These are phyloP conservation scores for Cucurbitaria berberidis DNA, from an alignment of 2,329 filamentous ascomycete species.

Conservation along the genomic window DNA sequence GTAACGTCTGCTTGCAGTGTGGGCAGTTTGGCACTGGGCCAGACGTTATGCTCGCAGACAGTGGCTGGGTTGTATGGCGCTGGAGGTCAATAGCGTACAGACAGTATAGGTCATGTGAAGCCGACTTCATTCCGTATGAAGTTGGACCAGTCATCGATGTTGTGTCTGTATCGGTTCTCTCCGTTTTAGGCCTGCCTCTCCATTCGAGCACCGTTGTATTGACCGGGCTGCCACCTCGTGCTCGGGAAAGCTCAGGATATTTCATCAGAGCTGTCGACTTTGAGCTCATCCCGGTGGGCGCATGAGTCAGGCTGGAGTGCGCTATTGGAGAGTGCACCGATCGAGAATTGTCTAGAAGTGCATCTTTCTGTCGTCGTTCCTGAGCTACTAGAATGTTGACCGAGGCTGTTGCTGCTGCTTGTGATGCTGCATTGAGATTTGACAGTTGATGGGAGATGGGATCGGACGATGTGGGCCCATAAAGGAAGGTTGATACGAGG, in stretches of 20 bases:
- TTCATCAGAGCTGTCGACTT: constrained; percentile 34
- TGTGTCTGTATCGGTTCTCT: constrained; percentile 27
- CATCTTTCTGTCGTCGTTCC: constrained; percentile 31
- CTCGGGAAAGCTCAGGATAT: constrained; percentile 18
- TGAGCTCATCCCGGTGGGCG: constrained; percentile 12
- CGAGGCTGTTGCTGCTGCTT: constrained; percentile 32
- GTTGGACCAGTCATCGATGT: constrained; percentile 33
- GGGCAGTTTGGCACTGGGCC: constrained; percentile 38
- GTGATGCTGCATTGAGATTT: constrained; percentile 39
- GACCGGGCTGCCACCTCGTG: constrained; percentile 25
- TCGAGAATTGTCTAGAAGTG: constrained; percentile 19
- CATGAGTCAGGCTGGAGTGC: constrained; percentile 11
- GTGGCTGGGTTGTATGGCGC: constrained; percentile 31
- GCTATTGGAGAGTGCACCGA: constrained; percentile 20
- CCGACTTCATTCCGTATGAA: constrained; percentile 24
- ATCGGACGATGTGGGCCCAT: constrained; percentile 42
- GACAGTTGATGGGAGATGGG: constrained; percentile 42
- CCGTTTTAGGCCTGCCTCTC: constrained; percentile 23
- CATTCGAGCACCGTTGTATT: constrained; percentile 35
- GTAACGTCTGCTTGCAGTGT: constrained; percentile 34
- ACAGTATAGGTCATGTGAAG: constrained; percentile 34
- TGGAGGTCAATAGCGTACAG: constrained; percentile 43
- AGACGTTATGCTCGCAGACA: constrained; percentile 33
- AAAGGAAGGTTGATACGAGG: constrained; percentile 42
- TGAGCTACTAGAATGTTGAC: constrained; percentile 39